Percentiles rank a stretch among this genome's conserved stretches.
These are phyloP conservation scores for Tuber umbilicatum DNA, from an alignment of 495 filamentous ascomycete species.

Conservation along the genomic window DNA sequence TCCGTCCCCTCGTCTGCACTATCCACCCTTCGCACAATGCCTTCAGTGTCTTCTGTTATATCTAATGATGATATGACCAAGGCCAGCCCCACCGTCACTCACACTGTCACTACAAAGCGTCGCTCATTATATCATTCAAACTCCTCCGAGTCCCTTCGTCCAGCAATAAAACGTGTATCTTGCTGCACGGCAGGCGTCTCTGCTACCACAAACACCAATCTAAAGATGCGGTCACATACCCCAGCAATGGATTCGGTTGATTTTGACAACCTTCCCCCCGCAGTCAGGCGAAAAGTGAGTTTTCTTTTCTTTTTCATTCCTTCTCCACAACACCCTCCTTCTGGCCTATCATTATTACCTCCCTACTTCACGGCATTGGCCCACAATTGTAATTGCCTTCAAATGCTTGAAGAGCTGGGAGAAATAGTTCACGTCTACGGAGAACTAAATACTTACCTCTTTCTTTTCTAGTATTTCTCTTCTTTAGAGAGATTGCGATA, in stretches of 20 bases:
- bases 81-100: conserved; percentile 22
- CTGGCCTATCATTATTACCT: background rate
- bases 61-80: conserved; percentile 22
- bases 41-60: conserved; percentile 32
- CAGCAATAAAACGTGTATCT: conserved; percentile 33
- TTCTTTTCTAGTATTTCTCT: conserved; percentile 56
- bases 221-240: conserved; percentile 34
- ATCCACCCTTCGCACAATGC: conserved; percentile 20
- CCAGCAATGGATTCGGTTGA: conserved; percentile 35
- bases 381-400: background rate
- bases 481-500: conserved; percentile 59
- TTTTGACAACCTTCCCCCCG: conserved; percentile 46
- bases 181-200: conserved; percentile 34
- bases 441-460: conserved; percentile 17
- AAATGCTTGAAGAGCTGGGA: background rate
- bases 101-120: conserved; percentile 25
- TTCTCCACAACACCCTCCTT: background rate
- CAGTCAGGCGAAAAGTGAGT: conserved; percentile 45
- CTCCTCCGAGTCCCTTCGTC: conserved; percentile 25
- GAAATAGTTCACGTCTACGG: background rate
- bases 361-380: background rate
- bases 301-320: conserved; percentile 18
- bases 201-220: conserved; percentile 21
- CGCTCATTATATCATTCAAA: conserved; percentile 26
- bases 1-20: conserved; percentile 7